A percentile compares a stretch with the other conserved stretches of the same genome.
These are phyloP conservation scores for Nissolia schottii DNA, from an alignment of 306 rosid genomes.

Conservation along the genomic window DNA sequence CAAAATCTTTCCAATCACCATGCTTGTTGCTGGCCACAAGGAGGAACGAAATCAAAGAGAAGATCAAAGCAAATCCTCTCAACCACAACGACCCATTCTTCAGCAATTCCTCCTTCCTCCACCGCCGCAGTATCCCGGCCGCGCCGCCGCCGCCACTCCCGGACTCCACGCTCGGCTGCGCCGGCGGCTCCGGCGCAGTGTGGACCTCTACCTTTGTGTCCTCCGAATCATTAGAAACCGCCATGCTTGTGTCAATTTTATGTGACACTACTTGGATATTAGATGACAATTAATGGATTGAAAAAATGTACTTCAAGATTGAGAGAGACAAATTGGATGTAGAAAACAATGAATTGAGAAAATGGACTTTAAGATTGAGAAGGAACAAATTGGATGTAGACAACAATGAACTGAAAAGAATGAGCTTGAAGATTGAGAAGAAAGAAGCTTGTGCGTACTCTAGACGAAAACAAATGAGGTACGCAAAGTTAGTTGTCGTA, in stretches of 20 bases:
- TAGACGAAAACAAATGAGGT: neutral
- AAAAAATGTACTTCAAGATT: neutral
- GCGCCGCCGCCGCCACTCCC: neutral
- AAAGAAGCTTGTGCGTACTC: neutral
- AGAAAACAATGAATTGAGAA: too few species aligned
- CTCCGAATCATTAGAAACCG: neutral
- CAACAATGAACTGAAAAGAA: too few species aligned
- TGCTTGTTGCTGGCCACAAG: conserved; percentile 60
- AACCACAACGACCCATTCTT: conserved; percentile 38
- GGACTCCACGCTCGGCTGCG: neutral
- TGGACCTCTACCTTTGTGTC: neutral
- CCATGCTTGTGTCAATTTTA: conserved; percentile 14
- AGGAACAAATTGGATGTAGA: too few species aligned
- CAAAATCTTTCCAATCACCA: conserved; percentile 39
- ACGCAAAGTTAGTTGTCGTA: conserved; percentile 4
- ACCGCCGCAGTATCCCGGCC: conserved; percentile 22
- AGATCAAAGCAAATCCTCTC: conserved; percentile 48
- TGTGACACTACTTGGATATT: neutral
- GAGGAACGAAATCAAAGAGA: conserved; percentile 50
- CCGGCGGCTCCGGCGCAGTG: neutral
- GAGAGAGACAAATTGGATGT: too few species aligned
- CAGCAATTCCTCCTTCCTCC: conserved; percentile 47
- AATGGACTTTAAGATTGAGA: too few species aligned
- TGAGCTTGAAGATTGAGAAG: neutral
- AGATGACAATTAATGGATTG: neutral